A percentile compares a stretch with the other conserved stretches of the same genome.
Evolutionary conservation across 768 basidiomycete genomes (phyloP).

Genomic region (Sistotremastrum niveocremeum): DNA sequence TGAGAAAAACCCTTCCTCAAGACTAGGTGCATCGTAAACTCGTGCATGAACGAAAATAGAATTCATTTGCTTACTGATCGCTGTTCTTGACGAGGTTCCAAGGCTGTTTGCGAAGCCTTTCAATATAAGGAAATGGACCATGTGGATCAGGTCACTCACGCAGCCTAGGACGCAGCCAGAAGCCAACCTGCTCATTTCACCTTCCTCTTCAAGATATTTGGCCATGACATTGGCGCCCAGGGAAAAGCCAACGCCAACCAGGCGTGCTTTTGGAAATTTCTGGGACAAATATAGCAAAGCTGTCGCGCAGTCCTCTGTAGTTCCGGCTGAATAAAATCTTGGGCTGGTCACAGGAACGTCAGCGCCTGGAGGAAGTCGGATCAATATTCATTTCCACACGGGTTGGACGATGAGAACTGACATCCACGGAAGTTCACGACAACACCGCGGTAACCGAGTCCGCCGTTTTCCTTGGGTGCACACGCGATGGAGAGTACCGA

Average conservation of each 20-base stretch:
- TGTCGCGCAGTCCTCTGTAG: slow-evolving; percentile 80
- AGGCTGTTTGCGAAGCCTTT: slow-evolving; percentile 22
- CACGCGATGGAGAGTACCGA: slow-evolving; percentile 66
- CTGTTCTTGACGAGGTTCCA: slow-evolving; percentile 32
- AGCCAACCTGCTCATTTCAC: slow-evolving; percentile 41
- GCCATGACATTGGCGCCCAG: slow-evolving; percentile 88
- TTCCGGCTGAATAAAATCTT: slow-evolving; percentile 76
- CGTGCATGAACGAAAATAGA: slow-evolving; percentile 5
- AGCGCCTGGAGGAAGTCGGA: slow-evolving; percentile 41
- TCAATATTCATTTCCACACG: slow-evolving; percentile 3
- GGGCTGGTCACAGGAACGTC: slow-evolving; percentile 71
- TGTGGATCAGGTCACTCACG: slow-evolving; percentile 31
- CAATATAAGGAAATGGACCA: slow-evolving; percentile 4
- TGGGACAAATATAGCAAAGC: slow-evolving; percentile 65
- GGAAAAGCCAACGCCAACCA: slow-evolving; percentile 85
- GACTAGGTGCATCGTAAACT: slow-evolving; percentile 21
- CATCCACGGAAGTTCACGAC: slow-evolving; percentile 92
- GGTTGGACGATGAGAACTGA: slow-evolving; percentile 23
- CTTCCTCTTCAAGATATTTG: slow-evolving; percentile 80
- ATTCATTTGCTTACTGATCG: slow-evolving; percentile 16
- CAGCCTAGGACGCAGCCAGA: slow-evolving; percentile 63
- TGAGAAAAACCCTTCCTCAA: slow-evolving; percentile 40
- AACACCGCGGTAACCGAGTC: slow-evolving; percentile 78
- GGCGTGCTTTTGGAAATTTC: slow-evolving; percentile 62
- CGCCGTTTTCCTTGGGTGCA: slow-evolving; percentile 59